Evolutionary conservation across 768 basidiomycete species (phyloP), one percentile per base, ranked within the genome.

Genomic region (Boletus tomentosulus): DNA sequence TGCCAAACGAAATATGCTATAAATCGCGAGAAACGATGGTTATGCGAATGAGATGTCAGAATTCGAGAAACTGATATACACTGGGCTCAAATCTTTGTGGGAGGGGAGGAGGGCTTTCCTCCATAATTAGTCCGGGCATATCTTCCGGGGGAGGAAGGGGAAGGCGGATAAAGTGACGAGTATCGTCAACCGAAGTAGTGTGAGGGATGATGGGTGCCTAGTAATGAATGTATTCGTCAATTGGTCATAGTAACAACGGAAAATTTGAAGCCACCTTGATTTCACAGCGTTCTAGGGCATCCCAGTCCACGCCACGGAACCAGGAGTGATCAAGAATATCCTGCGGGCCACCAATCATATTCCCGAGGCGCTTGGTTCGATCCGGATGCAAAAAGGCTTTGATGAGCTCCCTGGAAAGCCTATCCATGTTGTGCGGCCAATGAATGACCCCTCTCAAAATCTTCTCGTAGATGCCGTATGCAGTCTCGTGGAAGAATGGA

Each of bases 381-480:
- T 99, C 96, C 10, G 92, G 90, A 55, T 92, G 89, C 48, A 99
- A 75, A 70, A 99, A 90, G 1, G 87, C 87, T 59, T 81, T 80
- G 67, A 99, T 88, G 51, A 99, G 79, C 60, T 92, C 90, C 60
- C 86, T 86, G 42, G 95, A 96, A 28, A 94, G 81, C 19, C 84
- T 82, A 66, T 98, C 95, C 76, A 98, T 86, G 57, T 82, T 85
- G 53, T 78, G 79, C n/a, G 96, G 96, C 86, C 93, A 98, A 59
- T 90, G 82, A 45, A 97, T 87, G 56, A 86, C 81, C 28, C 91
- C 91, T 53, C 81, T 83, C 38, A 99, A 76, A 58, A 99, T 98
- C 75, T 95, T 96, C 75, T 99, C 96, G 70, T 98, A 98, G 72
- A 98, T 98, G 44, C 92, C 95, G 70, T 96, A 90, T 0, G 95